Conservation (phyloP, 305 asterid genomes). For the Fraxinus albicans region DNA sequence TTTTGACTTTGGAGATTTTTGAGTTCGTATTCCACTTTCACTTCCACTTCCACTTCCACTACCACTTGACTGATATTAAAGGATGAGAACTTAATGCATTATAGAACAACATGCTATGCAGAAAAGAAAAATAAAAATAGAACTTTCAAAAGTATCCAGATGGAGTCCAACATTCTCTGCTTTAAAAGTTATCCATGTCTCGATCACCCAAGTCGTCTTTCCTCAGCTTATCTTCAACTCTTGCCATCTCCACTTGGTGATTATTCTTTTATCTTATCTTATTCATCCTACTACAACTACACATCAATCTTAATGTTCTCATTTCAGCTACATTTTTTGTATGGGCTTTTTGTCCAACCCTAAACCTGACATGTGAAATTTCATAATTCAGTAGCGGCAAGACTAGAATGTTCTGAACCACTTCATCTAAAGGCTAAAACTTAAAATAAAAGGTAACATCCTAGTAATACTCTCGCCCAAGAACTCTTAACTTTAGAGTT, state of each 20-base stretch:
- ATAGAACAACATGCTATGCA: background rate
- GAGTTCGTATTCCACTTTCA: slow-evolving; percentile 10
- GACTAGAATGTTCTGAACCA: background rate
- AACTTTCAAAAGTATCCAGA: background rate
- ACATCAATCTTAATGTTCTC: background rate
- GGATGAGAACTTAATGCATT: background rate
- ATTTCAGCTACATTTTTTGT: background rate
- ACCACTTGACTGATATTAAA: slow-evolving; percentile 11
- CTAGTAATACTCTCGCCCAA: background rate
- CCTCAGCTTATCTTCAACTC: background rate
- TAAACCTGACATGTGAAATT: background rate
- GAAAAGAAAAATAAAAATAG: background rate
- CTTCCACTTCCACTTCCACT: slow-evolving; percentile 5
- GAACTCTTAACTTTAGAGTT: background rate
- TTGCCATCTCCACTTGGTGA: background rate
- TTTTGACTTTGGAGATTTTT: background rate
- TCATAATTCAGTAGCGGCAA: background rate
- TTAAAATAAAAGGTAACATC: background rate
- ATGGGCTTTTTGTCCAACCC: background rate
- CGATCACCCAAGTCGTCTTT: background rate
- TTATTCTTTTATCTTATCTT: background rate
- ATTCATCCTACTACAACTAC: background rate
- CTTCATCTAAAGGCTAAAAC: background rate
- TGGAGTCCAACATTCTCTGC: background rate
- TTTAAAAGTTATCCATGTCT: background rate